Evolutionary conservation across 768 basidiomycete species (phyloP).

Genomic region (Boletales sp.): DNA sequence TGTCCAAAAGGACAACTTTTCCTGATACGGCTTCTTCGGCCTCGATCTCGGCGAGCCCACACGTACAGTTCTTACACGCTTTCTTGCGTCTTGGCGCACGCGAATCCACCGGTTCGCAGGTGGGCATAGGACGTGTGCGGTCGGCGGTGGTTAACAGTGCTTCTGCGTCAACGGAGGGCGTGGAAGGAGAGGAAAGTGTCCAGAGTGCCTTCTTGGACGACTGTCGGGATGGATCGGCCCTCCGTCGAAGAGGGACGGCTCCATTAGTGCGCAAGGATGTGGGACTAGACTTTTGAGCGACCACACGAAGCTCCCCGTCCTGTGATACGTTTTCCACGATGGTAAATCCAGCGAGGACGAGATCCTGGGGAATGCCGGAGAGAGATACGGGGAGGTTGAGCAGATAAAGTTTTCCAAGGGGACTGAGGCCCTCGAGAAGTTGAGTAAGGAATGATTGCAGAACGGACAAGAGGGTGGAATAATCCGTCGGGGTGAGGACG

Average conservation of each 20-base stretch:
- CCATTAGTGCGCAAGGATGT: slow-evolving; percentile 36
- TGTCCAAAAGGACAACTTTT: slow-evolving; percentile 66
- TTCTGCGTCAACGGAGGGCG: slow-evolving; percentile 78
- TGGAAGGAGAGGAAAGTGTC: slow-evolving; percentile 68
- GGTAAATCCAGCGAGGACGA: slow-evolving; percentile 64
- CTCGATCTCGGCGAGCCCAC: slow-evolving; percentile 93
- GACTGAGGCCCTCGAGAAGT: slow-evolving; percentile 55
- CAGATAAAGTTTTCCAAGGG: slow-evolving; percentile 68
- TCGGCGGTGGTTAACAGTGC: slow-evolving; percentile 82
- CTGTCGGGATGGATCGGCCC: slow-evolving; percentile 50
- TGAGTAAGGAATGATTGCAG: slow-evolving; percentile 56
- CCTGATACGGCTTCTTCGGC: slow-evolving; percentile 66
- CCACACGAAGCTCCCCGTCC: slow-evolving; percentile 41
- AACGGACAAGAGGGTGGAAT: slow-evolving; percentile 51
- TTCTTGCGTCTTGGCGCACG: slow-evolving; percentile 68
- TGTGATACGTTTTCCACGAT: slow-evolving; percentile 42
- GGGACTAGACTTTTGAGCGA: slow-evolving; percentile 70
- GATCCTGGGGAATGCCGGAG: slow-evolving; percentile 49
- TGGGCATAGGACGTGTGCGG: slow-evolving; percentile 70
- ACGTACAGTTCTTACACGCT: slow-evolving; percentile 95
- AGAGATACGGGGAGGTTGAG: slow-evolving; percentile 47
- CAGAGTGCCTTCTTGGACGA: slow-evolving; percentile 88
- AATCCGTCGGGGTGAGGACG: slow-evolving; percentile 61
- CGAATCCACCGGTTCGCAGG: slow-evolving; percentile 61
- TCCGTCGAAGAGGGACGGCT: slow-evolving; percentile 50